Conservation (phyloP, 257 asterid genomes). For the Fraxinus anomala region DNA sequence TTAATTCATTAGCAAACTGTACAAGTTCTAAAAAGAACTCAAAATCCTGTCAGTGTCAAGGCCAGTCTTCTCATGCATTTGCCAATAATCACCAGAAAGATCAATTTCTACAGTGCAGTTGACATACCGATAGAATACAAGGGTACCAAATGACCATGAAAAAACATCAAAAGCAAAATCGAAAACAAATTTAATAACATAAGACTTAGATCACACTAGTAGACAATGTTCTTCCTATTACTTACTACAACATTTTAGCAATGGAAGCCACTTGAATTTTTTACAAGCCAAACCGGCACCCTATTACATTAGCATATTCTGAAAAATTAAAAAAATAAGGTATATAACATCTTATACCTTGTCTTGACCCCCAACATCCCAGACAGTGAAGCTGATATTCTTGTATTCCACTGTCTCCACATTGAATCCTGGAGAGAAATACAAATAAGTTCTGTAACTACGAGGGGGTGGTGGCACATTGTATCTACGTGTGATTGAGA, state of each 20-base stretch:
- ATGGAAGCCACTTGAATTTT: background rate
- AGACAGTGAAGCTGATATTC: slow-evolving; percentile 62
- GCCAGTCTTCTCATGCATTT: background rate
- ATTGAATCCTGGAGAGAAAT: slow-evolving; percentile 42
- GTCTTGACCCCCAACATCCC: slow-evolving; percentile 70
- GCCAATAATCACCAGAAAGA: background rate
- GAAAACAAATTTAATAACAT: background rate
- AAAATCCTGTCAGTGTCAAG: background rate
- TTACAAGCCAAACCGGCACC: background rate
- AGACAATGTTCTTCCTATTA: background rate
- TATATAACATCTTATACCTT: slow-evolving; percentile 36
- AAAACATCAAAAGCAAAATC: background rate
- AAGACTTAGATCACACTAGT: background rate
- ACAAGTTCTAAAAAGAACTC: background rate
- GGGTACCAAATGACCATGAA: background rate
- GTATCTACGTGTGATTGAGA: background rate
- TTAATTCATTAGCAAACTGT: background rate
- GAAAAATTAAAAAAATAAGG: background rate
- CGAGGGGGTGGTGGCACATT: slow-evolving; percentile 2
- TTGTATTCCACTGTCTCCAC: slow-evolving; percentile 67
- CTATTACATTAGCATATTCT: background rate
- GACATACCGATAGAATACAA: background rate
- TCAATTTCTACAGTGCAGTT: background rate
- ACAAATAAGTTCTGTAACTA: background rate
- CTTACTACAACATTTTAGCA: background rate